These are phyloP conservation scores for Grosmannia serpens DNA, from an alignment of 2,329 filamentous ascomycete species.

Conservation along the genomic window DNA sequence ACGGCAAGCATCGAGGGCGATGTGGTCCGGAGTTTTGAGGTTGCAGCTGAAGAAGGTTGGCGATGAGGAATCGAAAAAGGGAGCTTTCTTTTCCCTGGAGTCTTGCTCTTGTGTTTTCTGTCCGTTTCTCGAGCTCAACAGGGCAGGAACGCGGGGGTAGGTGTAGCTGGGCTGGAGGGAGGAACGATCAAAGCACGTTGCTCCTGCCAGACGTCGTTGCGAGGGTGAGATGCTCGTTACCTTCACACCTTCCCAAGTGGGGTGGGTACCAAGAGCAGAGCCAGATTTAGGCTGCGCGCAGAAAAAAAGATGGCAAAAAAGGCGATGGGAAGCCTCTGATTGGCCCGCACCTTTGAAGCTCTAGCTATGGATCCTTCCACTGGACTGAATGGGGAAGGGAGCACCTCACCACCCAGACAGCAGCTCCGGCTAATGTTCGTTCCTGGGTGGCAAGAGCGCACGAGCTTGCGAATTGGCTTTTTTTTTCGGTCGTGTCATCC, in stretches of 20 bases:
- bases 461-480: not conserved
- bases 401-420: not conserved
- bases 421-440: conserved; percentile 1
- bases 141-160: too few relatives aligned
- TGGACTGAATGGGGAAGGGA: not conserved
- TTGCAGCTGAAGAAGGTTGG: not conserved
- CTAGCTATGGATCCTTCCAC: not conserved
- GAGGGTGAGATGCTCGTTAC: not conserved
- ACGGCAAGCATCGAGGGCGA: not conserved
- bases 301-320: not conserved
- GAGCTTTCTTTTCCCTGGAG: not conserved
- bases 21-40: too few relatives aligned
- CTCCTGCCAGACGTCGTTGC: not conserved
- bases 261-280: not conserved
- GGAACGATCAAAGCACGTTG: not conserved
- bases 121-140: too few relatives aligned
- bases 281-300: not conserved
- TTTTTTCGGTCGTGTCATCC: not conserved
- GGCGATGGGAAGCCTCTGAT: not conserved
- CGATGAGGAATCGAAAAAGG: not conserved
- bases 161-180: too few relatives aligned
- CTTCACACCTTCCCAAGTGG: not conserved
- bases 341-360: not conserved
- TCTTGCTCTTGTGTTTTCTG: too few relatives aligned
- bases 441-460: not conserved